phyloP scores from a whole-genome alignment of 352 stramenopile genomes.

The Pythium monospermum region DNA sequence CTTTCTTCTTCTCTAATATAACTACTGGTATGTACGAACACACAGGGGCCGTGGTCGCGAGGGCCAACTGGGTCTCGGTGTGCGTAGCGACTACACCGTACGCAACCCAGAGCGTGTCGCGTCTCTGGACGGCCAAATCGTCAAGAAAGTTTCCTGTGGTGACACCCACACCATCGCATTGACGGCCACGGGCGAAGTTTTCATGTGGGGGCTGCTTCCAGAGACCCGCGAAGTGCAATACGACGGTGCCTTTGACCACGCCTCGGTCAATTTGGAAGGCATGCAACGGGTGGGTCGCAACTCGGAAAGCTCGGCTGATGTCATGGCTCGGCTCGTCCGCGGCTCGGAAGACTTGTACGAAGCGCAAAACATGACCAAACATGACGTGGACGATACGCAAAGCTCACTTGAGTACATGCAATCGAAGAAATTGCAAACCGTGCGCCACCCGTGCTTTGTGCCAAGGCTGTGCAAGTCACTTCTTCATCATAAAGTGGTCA shows the following conservation, averaged over 20 bases:
- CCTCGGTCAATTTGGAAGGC: conserved; percentile 50
- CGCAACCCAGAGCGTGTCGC: conserved; percentile 38
- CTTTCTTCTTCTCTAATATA: too few species aligned
- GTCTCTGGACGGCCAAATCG: conserved; percentile 50
- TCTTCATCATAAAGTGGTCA: conserved; percentile 37
- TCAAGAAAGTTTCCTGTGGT: conserved; percentile 67
- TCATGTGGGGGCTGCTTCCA: conserved; percentile 72
- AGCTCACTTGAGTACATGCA: conserved; percentile 21
- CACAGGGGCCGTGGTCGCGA: conserved; percentile 65
- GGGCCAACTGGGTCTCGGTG: conserved; percentile 54
- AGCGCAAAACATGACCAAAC: conserved; percentile 24
- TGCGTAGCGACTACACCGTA: conserved; percentile 28
- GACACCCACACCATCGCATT: conserved; percentile 73
- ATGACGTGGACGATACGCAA: conserved; percentile 22
- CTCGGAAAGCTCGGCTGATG: conserved; percentile 30
- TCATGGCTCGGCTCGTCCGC: conserved; percentile 58
- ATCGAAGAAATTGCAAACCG: conserved; percentile 47
- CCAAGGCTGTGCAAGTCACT: conserved; percentile 40
- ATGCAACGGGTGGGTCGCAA: conserved; percentile 26
- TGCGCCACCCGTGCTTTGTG: conserved; percentile 45
- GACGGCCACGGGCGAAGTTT: conserved; percentile 50
- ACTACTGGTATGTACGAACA: too few species aligned
- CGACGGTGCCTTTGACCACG: conserved; percentile 44
- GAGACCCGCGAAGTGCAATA: conserved; percentile 42
- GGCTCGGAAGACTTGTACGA: conserved; percentile 72